These are phyloP conservation scores for Syzygium oleosum DNA, from an alignment of 345 rosid genomes.

Conservation along the genomic window DNA sequence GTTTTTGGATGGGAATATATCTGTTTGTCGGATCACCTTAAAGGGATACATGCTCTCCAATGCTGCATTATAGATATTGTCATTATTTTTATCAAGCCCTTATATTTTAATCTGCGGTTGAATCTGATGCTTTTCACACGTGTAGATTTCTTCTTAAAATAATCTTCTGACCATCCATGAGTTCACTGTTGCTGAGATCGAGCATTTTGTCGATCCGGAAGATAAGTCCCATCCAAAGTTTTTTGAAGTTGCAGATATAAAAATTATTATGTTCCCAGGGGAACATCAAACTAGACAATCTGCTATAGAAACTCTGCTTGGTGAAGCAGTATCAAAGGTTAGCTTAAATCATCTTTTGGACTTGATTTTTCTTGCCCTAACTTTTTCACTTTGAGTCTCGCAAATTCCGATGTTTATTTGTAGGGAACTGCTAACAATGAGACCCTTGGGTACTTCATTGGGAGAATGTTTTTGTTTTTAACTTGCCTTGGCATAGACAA, in stretches of 20 bases:
- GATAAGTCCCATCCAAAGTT: conserved; percentile 80
- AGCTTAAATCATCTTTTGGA: neutral
- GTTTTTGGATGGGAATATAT: no score
- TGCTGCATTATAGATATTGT: neutral
- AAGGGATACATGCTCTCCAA: no score
- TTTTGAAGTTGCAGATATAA: conserved; percentile 51
- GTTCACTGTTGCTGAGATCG: no score
- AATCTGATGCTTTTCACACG: neutral
- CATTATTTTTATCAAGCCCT: neutral
- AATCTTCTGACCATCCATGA: no score
- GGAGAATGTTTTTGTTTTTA: conserved; percentile 81
- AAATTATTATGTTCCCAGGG: conserved; percentile 85
- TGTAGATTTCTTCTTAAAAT: no score
- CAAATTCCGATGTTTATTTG: neutral
- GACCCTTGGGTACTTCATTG: conserved; percentile 93
- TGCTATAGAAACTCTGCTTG: conserved; percentile 48
- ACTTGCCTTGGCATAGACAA: conserved; percentile 76
- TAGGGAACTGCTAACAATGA: conserved; percentile 87
- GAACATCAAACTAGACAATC: conserved; percentile 74
- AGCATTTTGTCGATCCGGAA: no score
- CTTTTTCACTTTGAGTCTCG: no score
- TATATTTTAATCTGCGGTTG: neutral
- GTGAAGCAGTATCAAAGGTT: conserved; percentile 76
- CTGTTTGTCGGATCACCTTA: no score
- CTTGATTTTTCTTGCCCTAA: neutral